phyloP scores from a whole-genome alignment of 1,284 basidiomycete species.

The Moesziomyces sp. region DNA sequence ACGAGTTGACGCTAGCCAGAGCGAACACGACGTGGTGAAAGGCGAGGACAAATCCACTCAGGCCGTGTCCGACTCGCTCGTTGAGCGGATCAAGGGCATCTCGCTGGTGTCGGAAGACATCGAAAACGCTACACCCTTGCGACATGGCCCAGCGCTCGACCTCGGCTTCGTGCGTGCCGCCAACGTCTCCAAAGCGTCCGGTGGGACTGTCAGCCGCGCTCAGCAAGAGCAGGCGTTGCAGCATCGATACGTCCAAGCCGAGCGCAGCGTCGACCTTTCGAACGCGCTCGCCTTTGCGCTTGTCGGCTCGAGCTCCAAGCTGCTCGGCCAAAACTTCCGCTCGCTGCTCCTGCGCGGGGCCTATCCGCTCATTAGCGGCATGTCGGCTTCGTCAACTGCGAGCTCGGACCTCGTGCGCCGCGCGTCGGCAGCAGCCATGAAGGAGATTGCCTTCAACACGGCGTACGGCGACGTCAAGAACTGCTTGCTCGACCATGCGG shows the following conservation, averaged over 20 bases:
- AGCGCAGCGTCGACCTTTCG: conserved; percentile 11
- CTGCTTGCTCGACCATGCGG: conserved; percentile 60
- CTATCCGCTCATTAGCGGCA: conserved; percentile 58
- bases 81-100: conserved; percentile 37
- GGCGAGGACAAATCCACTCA: too few relatives aligned
- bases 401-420: conserved; percentile 22
- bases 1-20: not conserved
- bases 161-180: conserved; percentile 43
- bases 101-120: conserved; percentile 18
- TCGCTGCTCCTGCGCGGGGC: conserved; percentile 44
- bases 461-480: conserved; percentile 56
- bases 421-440: conserved; percentile 31
- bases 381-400: conserved; percentile 21
- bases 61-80: not conserved
- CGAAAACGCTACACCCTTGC: conserved; percentile 6
- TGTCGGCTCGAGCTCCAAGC: conserved; percentile 35
- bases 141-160: conserved; percentile 49
- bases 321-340: conserved; percentile 58
- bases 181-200: conserved; percentile 11
- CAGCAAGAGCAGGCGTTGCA: conserved; percentile 5
- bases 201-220: not conserved
- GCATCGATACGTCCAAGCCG: conserved; percentile 12
- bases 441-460: conserved; percentile 47
- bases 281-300: conserved; percentile 48
- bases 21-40: not conserved